Base-by-base conservation (phyloP, 768 basidiomycete species). In the Steccherinum ochraceum region DNA sequence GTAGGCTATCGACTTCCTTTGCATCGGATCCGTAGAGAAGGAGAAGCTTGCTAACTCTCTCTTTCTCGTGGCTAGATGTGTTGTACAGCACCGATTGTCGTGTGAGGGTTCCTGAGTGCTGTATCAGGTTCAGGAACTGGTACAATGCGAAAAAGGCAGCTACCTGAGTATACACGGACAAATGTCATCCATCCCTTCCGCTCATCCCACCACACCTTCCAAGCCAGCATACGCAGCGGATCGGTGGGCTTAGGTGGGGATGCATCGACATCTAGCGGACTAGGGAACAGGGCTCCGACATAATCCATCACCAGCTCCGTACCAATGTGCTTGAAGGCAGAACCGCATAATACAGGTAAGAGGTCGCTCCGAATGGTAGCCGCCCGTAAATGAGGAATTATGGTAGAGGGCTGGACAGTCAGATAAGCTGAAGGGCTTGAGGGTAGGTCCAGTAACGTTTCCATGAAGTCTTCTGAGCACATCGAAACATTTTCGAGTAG, bases 101-200 rank as follows among this genome's bases (percentile, higher is more conserved):
- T 18, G 72, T 86, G 44, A 93, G 67, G 13, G 79, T 86, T 63
- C 40, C 26, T 35, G 42, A 47, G 47, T n/a, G n/a, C 24, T 45
- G 40, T n/a, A n/a, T n/a, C n/a, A n/a, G n/a, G 18, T 57, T 25
- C 10, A 46, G 52, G 49, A 52, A n/a, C 26, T n/a, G 30, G 21
- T 46, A 20, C 19, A 45, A 30, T 11, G 35, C 4, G 13, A 12
- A 19, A 21, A 26, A 40, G 21, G 30, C 16, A 35, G 7, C 54
- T 63, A 89, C 90, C 91, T 48, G 90, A 91, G 65, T 93, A 93
- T 18, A 93, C 79, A 21, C 91, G 76, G 35, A 93, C 84, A 62
- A 91, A 93, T 1, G 91, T 93, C 89, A 93, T 91, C 91, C 91
- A 93, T 20, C 91, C 91, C 58, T 76, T 77, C 51, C 70, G 79